Base-by-base conservation (phyloP, 1,284 basidiomycete species). In the Trichosporon sp. region DNA sequence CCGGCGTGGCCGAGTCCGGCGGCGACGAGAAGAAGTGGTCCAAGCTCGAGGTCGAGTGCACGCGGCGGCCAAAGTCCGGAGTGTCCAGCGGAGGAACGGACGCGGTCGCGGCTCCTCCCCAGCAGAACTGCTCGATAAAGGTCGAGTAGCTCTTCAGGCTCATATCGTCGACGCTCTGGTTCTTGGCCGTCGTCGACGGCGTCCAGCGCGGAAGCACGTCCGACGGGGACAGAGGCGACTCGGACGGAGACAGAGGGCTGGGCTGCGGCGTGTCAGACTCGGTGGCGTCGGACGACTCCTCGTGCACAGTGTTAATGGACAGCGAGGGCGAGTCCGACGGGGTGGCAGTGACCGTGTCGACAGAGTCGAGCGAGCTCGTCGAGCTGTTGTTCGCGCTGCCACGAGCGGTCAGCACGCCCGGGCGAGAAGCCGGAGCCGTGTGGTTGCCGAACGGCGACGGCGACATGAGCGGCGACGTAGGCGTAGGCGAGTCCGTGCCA, bases 41-140 rank as follows among this genome's bases (percentile, higher is more conserved):
- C 31, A 79, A 71, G 10, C 72, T 72, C 11, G 74, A 73, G 3
- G 76, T 69, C n/a, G 77, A 77, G 31, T 65, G 64, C 19, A 65
- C 58, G 27, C 64, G 60, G 49, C 61, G 62, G 19, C 59, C 36
- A 16, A 71, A 25, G 19, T 65, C 58, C 6, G 70, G 70, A 44
- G 68, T 33, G 23, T 21, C 14, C 21, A 44, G 63, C 6, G 36
- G 16, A 4, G 58, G 23, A 5, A n/a, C 49, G 27, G 49, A 9
- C 3, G 27, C 25, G 11, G 49, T 54, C 16, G 49, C 49, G 25
- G 62, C 58, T 10, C 67, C 64, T 19, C 60, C 65, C 65, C 64
- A 69, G 59, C 67, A 66, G 34, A 68, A 81, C 78, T 80, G 78
- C 67, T 80, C 77, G 56, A 80, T 74, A 54, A 80, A 78, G 61